These are phyloP conservation scores for Antitrichia curtipendula DNA, from an alignment of 225 moss, liverwort and hornwort species.

Conservation along the genomic window DNA sequence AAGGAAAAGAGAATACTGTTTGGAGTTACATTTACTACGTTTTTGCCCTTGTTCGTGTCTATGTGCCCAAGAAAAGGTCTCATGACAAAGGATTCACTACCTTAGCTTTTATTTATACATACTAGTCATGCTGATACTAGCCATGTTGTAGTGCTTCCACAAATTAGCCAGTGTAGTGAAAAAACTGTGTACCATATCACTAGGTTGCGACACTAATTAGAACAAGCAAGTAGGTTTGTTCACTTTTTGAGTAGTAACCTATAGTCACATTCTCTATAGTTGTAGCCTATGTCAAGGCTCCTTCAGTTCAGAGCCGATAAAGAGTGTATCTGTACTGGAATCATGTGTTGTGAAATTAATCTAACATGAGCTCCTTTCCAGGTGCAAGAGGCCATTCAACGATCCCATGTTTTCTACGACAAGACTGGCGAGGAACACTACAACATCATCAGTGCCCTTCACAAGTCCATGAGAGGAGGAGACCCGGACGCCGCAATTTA, in stretches of 20 bases:
- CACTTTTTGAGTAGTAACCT: not conserved
- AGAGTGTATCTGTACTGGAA: not conserved
- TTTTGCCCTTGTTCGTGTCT: not conserved
- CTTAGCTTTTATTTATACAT: not conserved
- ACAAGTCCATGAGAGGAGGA: conserved; percentile 76
- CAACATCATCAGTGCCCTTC: conserved; percentile 69
- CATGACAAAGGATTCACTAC: not conserved
- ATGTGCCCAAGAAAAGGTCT: not conserved
- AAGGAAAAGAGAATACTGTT: too few species aligned
- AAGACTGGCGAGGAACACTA: conserved; percentile 75
- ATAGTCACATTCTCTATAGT: not conserved
- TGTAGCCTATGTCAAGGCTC: not conserved
- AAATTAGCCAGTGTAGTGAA: not conserved
- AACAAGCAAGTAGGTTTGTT: not conserved
- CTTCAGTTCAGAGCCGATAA: not conserved
- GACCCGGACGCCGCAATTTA: conserved; percentile 49
- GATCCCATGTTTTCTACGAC: conserved; percentile 14
- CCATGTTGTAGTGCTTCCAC: not conserved
- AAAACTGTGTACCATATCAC: not conserved
- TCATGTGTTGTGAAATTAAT: not conserved
- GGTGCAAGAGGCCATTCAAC: conserved; percentile 43
- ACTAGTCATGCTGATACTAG: not conserved
- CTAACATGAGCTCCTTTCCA: not conserved
- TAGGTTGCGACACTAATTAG: not conserved
- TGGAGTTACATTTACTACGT: not conserved